A percentile compares a stretch with the other conserved stretches of the same genome.
phyloP scores from a whole-genome alignment of 352 stramenopile species.

The Aphanomyces invadans region DNA sequence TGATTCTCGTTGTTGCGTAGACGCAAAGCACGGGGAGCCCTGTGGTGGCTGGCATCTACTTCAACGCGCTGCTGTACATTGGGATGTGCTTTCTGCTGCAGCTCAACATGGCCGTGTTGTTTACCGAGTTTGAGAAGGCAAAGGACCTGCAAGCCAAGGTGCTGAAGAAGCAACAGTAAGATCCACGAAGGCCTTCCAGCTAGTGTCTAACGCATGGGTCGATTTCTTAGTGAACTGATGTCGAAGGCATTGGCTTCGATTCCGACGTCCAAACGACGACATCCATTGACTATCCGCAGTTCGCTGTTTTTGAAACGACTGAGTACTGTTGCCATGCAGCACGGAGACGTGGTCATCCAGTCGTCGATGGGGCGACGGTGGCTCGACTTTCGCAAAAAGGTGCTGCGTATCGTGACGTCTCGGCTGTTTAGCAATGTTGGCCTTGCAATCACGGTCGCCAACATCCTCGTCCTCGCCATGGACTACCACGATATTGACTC shows the following conservation, averaged over 20 bases:
- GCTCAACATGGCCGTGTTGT: conserved; percentile 48
- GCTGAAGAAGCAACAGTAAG: conserved; percentile 25
- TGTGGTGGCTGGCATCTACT: conserved; percentile 70
- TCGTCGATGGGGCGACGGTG: background rate
- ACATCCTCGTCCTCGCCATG: conserved; percentile 68
- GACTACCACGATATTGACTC: conserved; percentile 62
- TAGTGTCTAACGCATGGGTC: no score
- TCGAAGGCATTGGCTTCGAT: background rate
- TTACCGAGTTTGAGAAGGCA: conserved; percentile 31
- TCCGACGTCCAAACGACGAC: background rate
- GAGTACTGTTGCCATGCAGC: background rate
- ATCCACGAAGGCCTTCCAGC: no score
- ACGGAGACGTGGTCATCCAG: background rate
- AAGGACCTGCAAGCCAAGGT: conserved; percentile 27
- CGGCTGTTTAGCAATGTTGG: conserved; percentile 46
- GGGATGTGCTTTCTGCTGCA: conserved; percentile 60
- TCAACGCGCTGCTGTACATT: conserved; percentile 83
- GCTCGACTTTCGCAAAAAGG: background rate
- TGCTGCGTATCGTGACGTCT: conserved; percentile 28
- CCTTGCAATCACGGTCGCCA: conserved; percentile 75
- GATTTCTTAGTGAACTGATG: background rate
- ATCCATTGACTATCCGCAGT: background rate
- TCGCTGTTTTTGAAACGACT: background rate
- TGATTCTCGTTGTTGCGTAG: conserved; percentile 7
- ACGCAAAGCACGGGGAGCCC: conserved; percentile 40